These are phyloP conservation scores for Penicillium samsonianum DNA, from an alignment of 495 filamentous ascomycete species.

Conservation along the genomic window DNA sequence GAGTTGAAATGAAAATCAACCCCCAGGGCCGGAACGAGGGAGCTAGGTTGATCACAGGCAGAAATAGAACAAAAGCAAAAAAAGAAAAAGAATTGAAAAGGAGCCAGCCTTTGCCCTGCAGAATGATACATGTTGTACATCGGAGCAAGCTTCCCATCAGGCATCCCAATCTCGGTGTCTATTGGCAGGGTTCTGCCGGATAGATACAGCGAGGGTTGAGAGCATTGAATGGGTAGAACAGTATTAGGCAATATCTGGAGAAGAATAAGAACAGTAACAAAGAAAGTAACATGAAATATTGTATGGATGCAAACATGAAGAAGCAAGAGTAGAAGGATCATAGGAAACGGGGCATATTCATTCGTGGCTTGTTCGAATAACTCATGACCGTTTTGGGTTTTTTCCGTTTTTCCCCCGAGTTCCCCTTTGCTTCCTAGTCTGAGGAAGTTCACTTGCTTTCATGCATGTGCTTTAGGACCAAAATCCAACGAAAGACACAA, in stretches of 20 bases:
- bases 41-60: too few species aligned
- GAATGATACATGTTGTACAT: too few species aligned
- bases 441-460: constrained; percentile 4
- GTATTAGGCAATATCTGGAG: constrained; percentile 29
- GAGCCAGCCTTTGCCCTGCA: too few species aligned
- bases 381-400: constrained; percentile 28
- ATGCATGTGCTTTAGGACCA: background rate
- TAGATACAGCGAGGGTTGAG: too few species aligned
- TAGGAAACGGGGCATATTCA: constrained; percentile 32
- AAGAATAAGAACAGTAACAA: constrained; percentile 21
- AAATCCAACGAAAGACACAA: constrained; percentile 9
- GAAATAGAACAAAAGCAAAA: too few species aligned
- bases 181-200: too few species aligned
- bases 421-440: constrained; percentile 11
- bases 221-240: constrained; percentile 1
- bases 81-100: too few species aligned
- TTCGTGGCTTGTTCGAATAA: constrained; percentile 37
- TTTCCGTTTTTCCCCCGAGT: constrained; percentile 9
- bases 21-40: too few species aligned
- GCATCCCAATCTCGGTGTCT: too few species aligned
- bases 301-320: constrained; percentile 19
- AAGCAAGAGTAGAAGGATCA: constrained; percentile 13
- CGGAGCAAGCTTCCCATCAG: too few species aligned
- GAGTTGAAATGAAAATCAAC: too few species aligned
- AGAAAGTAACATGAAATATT: constrained; percentile 21